Conservation (phyloP, 2,329 filamentous ascomycete species). For the Tetracladium maxilliforme region DNA sequence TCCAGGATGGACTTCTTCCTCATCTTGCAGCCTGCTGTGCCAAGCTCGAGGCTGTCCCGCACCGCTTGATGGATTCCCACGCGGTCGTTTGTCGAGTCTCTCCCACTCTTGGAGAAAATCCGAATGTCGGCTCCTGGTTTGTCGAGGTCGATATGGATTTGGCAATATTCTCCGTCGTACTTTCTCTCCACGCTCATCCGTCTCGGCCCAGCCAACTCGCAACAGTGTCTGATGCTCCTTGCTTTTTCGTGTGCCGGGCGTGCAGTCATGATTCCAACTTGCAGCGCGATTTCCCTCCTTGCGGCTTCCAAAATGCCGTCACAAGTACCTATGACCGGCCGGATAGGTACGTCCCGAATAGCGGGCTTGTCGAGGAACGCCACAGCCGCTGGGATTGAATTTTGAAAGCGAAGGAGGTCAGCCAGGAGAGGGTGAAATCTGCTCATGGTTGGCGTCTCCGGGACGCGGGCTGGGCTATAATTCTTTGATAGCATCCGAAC, state of each 20-base stretch:
- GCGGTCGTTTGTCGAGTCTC: too few species aligned
- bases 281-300: constrained; percentile 1
- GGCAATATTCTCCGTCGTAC: neutral
- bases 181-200: neutral
- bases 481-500: constrained; percentile 2
- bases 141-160: constrained; percentile 1
- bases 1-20: too few species aligned
- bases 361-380: neutral
- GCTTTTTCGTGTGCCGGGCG: too few species aligned
- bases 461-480: constrained; percentile 1
- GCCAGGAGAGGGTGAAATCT: constrained; percentile 1
- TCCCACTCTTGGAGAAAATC: too few species aligned
- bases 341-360: neutral
- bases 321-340: neutral
- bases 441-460: neutral
- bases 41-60: too few species aligned
- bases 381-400: constrained; percentile 1
- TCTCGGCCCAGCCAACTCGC: neutral
- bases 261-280: too few species aligned
- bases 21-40: too few species aligned
- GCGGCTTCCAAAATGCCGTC: neutral
- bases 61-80: too few species aligned
- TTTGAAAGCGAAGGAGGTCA: constrained; percentile 1
- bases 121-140: too few species aligned
- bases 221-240: too few species aligned